Base-by-base conservation (phyloP, 768 basidiomycete species). In the Sporobolomyces roseus region DNA sequence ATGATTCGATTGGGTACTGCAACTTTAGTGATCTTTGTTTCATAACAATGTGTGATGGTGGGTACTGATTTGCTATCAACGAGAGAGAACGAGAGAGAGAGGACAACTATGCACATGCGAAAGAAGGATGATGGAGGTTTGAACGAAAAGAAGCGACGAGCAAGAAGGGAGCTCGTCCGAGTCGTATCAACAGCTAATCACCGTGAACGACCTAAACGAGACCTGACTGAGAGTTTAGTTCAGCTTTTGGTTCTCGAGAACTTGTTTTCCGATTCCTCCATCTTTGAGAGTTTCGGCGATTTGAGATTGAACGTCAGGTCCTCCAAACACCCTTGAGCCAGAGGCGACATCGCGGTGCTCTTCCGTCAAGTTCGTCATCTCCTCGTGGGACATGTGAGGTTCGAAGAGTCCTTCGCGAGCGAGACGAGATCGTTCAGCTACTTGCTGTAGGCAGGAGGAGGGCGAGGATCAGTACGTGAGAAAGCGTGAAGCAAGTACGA, bases 341-440 rank as follows among this genome's bases (percentile, higher is more conserved):
- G 58, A 60, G 23, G 65, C 65, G 51, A 66, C 56, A 16, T 60
- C 50, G 21, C 56, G 56, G 65, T 66, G 65, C 41, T 53, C 41
- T 33, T 59, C 56, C 12, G 23, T 17, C 21, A 48, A 6, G 64
- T 65, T 65, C 10, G 58, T 45, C 23, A 66, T 17, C 5, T 13
- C 38, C 21, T 66, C 56, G 65, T 66, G 65, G 21, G 12, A 52
- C 19, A 27, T 33, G 41, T 66, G 65, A 35, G 65, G 56, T 33
- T 52, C 58, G 19, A 66, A 66, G 7, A 60, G 50, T 23, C 65
- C 65, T 19, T 66, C 65, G 30, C 49, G 49, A 4, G 33, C 46
- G 0, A 66, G 50, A 5, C 65, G 65, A 19, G 56, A 35, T 1
- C 65, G 65, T 35, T 60, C 65, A n/a, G 65, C 65, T 27, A 66